Conservation (phyloP, 2,329 filamentous ascomycete species). For the Amylocarpus encephaloides region DNA sequence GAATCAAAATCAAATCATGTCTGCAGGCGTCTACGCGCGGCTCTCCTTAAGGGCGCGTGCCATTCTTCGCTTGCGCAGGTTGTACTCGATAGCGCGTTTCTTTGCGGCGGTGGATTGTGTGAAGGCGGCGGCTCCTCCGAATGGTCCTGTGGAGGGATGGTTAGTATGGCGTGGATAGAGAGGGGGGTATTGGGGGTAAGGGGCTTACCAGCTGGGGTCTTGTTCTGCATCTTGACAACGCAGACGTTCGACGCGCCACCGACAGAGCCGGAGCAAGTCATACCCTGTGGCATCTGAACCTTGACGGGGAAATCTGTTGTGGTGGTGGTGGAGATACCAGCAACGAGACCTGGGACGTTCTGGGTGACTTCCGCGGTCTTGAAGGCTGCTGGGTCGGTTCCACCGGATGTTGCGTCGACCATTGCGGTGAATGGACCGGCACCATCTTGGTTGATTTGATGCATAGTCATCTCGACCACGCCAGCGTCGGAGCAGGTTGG, state of each 20-base stretch:
- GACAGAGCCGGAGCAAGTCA: conserved; percentile 56
- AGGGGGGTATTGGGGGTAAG: not conserved
- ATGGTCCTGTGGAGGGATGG: conserved; percentile 41
- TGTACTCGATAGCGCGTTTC: conserved; percentile 57
- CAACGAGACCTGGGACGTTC: conserved; percentile 55
- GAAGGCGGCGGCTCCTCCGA: conserved; percentile 61
- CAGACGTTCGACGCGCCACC: conserved; percentile 57
- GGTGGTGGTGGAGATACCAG: conserved; percentile 51
- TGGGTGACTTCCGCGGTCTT: conserved; percentile 50
- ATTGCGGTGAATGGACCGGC: conserved; percentile 56
- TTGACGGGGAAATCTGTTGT: conserved; percentile 60
- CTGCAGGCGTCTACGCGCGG: not conserved
- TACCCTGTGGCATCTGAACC: conserved; percentile 60
- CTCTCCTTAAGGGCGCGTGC: conserved; percentile 23
- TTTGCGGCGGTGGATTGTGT: conserved; percentile 51
- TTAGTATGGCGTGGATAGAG: not conserved
- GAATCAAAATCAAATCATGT: too few species aligned
- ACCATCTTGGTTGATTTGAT: conserved; percentile 67
- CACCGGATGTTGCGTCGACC: conserved; percentile 57
- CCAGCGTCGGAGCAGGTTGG: conserved; percentile 57
- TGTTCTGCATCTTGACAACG: conserved; percentile 58
- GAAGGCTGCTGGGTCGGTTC: conserved; percentile 55
- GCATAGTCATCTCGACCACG: conserved; percentile 56
- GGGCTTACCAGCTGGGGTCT: conserved; percentile 43
- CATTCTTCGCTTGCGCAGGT: conserved; percentile 32